Percentiles rank a stretch among this genome's conserved stretches.
phyloP scores from a whole-genome alignment of 31 red algal species.

The Asparagopsis taxiformis region DNA sequence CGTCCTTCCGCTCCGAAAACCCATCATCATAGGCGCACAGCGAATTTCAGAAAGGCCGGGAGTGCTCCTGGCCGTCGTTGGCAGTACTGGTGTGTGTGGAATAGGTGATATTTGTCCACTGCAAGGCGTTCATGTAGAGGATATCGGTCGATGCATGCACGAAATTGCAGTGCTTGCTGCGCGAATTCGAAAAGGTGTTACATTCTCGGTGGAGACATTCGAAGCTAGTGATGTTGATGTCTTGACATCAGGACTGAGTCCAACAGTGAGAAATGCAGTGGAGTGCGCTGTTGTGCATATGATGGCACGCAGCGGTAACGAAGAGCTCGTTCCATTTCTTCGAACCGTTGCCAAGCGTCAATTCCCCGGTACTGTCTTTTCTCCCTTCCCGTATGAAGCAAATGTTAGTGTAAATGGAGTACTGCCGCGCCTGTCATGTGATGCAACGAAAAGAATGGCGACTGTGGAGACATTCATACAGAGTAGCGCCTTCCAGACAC shows the following conservation, averaged over 20 bases:
- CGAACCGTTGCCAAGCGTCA: not conserved
- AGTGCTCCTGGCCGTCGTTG: conserved; percentile 15
- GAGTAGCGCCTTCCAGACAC: conserved; percentile 19
- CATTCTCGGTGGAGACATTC: too few relatives aligned
- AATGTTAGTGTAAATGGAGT: conserved; percentile 39
- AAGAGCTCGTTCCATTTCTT: too few relatives aligned
- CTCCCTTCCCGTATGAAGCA: not conserved
- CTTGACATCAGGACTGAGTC: too few relatives aligned
- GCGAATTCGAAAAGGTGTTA: too few relatives aligned
- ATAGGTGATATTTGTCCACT: conserved; percentile 71
- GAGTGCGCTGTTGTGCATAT: too few relatives aligned
- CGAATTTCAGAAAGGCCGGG: conserved; percentile 30
- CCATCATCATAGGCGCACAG: conserved; percentile 30
- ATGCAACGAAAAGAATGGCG: not conserved
- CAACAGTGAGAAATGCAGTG: too few relatives aligned
- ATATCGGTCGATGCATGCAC: conserved; percentile 14
- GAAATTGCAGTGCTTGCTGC: conserved; percentile 16
- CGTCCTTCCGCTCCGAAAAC: conserved; percentile 19
- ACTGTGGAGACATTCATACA: not conserved
- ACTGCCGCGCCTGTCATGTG: conserved; percentile 30
- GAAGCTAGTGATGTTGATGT: too few relatives aligned
- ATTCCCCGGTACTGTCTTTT: not conserved
- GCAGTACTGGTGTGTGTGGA: conserved; percentile 8
- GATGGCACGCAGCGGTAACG: too few relatives aligned
- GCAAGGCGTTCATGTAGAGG: conserved; percentile 55